Percentiles rank a stretch among this genome's conserved stretches.
These are phyloP conservation scores for Furcasterigmium sp. DNA, from an alignment of 2,329 filamentous ascomycete species.

Conservation along the genomic window DNA sequence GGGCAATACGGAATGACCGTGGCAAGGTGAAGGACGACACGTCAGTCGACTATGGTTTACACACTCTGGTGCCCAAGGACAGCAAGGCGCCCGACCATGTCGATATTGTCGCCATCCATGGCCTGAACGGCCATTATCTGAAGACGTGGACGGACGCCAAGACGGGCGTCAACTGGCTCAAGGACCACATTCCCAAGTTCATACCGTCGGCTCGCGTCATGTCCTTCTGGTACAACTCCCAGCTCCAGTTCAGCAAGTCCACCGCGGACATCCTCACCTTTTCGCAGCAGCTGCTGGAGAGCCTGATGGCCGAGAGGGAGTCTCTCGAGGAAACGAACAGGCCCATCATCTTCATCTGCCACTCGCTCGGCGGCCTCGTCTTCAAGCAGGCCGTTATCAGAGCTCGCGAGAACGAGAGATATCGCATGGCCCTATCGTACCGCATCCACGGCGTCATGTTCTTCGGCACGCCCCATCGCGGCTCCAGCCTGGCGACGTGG, in stretches of 20 bases:
- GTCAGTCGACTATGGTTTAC: conserved; percentile 1
- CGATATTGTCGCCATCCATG: conserved; percentile 5
- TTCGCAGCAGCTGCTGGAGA: background rate
- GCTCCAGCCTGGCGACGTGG: conserved; percentile 1
- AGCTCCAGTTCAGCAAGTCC: conserved; percentile 5
- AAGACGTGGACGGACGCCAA: conserved; percentile 3
- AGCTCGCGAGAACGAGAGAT: background rate
- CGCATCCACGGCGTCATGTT: conserved; percentile 14
- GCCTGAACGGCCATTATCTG: conserved; percentile 3
- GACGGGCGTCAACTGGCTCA: conserved; percentile 1
- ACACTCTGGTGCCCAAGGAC: background rate
- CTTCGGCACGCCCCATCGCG: conserved; percentile 12
- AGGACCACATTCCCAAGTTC: background rate
- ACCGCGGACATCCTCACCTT: conserved; percentile 2
- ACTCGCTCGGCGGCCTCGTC: background rate
- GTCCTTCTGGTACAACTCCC: conserved; percentile 3
- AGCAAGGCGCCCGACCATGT: background rate
- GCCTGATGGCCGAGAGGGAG: background rate
- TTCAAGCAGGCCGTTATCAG: conserved; percentile 3
- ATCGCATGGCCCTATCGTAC: background rate
- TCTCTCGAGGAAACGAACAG: background rate
- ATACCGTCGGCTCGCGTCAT: background rate
- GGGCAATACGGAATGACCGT: too few species aligned
- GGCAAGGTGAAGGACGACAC: too few species aligned
- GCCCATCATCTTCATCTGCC: conserved; percentile 4